Evolutionary conservation across 2,329 filamentous ascomycete species (phyloP).

Genomic region (Hymenoscyphus infarciens): DNA sequence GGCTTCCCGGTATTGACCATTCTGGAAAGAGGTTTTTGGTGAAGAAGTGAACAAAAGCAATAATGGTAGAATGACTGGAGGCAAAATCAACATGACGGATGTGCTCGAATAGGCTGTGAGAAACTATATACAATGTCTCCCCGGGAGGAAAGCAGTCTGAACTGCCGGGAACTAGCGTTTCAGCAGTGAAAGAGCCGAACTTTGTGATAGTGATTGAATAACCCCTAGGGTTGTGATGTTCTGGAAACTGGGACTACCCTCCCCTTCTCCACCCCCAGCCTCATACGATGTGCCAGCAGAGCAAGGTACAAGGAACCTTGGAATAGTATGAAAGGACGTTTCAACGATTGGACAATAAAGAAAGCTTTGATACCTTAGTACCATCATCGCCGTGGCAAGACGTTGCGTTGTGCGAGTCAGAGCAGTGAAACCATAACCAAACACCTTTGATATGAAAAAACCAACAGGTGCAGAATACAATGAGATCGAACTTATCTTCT

Average conservation of each 20-base stretch:
- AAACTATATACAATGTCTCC: background rate
- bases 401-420: slow-evolving; percentile 1
- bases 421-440: background rate
- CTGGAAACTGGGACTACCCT: slow-evolving; percentile 1
- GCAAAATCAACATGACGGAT: background rate
- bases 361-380: background rate
- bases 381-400: background rate
- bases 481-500: background rate
- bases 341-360: background rate
- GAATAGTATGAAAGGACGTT: background rate
- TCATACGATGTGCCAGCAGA: background rate
- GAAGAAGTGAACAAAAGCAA: background rate
- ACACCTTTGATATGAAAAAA: background rate
- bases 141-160: background rate
- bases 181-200: background rate
- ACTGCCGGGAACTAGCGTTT: background rate
- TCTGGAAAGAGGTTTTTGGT: background rate
- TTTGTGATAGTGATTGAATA: background rate
- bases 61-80: background rate
- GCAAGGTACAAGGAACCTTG: background rate
- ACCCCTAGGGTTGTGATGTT: background rate
- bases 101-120: background rate
- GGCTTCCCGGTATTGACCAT: slow-evolving; percentile 16
- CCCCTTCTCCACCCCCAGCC: background rate
- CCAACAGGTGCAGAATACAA: background rate